These are phyloP conservation scores for Clitocybe nebularis DNA, from an alignment of 1,284 basidiomycete species.

Conservation along the genomic window DNA sequence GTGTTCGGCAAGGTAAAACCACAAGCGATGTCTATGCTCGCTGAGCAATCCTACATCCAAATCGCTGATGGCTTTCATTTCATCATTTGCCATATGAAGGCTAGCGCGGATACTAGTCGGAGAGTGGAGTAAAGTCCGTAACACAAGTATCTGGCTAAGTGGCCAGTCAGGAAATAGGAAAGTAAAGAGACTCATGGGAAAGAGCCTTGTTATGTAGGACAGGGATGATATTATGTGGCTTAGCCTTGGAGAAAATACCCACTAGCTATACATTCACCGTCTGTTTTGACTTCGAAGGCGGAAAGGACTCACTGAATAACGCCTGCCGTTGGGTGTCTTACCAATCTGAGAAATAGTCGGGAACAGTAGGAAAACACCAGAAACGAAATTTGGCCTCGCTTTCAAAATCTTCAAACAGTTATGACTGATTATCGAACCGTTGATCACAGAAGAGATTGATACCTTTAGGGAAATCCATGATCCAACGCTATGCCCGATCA, in stretches of 20 bases:
- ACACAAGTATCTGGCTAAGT: constrained; percentile 37
- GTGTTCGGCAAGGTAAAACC: constrained; percentile 49
- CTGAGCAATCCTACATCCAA: constrained; percentile 42
- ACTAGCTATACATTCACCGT: constrained; percentile 27
- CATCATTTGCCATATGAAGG: constrained; percentile 56
- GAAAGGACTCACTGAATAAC: constrained; percentile 34
- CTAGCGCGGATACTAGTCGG: constrained; percentile 42
- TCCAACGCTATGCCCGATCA: constrained; percentile 60
- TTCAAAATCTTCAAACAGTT: constrained; percentile 41
- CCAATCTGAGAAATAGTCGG: constrained; percentile 55
- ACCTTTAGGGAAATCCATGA: constrained; percentile 59
- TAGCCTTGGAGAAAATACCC: constrained; percentile 46
- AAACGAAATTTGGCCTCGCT: constrained; percentile 32
- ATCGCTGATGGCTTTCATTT: constrained; percentile 52
- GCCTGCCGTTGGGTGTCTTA: constrained; percentile 51
- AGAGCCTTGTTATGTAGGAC: constrained; percentile 21
- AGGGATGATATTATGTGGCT: constrained; percentile 33
- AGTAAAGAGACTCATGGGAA: constrained; percentile 30
- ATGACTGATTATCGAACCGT: constrained; percentile 4
- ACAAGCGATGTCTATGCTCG: constrained; percentile 35
- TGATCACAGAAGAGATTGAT: constrained; percentile 7
- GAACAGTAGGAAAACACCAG: constrained; percentile 48
- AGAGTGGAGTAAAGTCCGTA: constrained; percentile 45
- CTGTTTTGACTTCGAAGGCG: not conserved
- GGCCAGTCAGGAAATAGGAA: constrained; percentile 42